phyloP scores from a whole-genome alignment of 2,329 filamentous ascomycete genomes.

The Sporothrix euskadiensis region DNA sequence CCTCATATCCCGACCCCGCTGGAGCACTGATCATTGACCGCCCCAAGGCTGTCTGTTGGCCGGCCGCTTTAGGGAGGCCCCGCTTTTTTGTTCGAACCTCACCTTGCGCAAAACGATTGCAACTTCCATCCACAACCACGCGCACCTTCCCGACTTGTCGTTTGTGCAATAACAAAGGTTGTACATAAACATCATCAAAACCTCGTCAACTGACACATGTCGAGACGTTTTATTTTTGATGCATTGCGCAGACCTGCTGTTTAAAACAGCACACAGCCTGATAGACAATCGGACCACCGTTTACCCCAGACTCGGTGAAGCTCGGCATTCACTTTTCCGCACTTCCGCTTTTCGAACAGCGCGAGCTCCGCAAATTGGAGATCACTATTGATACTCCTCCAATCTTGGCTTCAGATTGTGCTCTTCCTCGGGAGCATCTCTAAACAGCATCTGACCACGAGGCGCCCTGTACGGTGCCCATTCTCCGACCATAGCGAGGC shows the following conservation, averaged over 20 bases:
- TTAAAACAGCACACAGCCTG: neutral
- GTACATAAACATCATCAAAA: no score
- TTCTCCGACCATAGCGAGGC: conserved; percentile 1
- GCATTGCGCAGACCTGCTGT: neutral
- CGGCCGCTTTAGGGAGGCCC: neutral
- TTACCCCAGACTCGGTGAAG: neutral
- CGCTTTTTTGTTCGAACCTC: neutral
- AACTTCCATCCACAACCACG: neutral
- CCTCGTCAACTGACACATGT: no score
- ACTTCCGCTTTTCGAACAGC: neutral
- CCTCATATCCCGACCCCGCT: neutral
- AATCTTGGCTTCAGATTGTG: neutral
- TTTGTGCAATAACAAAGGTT: neutral
- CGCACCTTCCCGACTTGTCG: neutral
- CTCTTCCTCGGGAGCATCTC: neutral
- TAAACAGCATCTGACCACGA: neutral
- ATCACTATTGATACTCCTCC: neutral
- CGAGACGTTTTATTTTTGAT: neutral
- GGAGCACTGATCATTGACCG: neutral
- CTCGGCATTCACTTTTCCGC: neutral
- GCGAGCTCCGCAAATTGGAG: neutral
- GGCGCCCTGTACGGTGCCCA: neutral
- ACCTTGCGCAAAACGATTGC: neutral
- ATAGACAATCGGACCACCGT: neutral
- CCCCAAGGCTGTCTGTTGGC: neutral